These are phyloP conservation scores for Pseudozyma hubeiensis DNA, from an alignment of 1,284 basidiomycete species.

Conservation along the genomic window DNA sequence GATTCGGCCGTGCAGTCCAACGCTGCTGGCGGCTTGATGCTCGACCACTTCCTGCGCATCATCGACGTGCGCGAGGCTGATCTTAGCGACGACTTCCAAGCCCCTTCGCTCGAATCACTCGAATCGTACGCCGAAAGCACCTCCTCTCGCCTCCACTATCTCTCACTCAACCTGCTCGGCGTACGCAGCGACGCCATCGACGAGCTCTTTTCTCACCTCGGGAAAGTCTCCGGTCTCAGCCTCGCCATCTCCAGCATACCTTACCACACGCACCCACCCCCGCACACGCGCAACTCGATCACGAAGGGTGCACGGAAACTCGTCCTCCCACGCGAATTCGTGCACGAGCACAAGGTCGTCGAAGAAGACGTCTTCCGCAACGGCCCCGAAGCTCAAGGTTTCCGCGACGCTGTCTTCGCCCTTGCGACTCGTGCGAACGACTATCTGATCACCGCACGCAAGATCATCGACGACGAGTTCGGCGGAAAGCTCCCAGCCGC, in stretches of 20 bases:
- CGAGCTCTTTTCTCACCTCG: slow-evolving; percentile 66
- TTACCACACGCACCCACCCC: slow-evolving; percentile 60
- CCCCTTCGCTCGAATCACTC: slow-evolving; percentile 58
- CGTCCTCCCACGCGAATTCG: slow-evolving; percentile 85
- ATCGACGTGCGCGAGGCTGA: slow-evolving; percentile 65
- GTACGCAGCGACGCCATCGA: slow-evolving; percentile 47
- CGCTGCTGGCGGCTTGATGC: slow-evolving; percentile 55
- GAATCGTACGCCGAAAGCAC: slow-evolving; percentile 64
- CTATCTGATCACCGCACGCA: slow-evolving; percentile 84
- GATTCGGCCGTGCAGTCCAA: slow-evolving; percentile 54
- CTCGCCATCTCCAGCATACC: slow-evolving; percentile 57
- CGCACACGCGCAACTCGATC: slow-evolving; percentile 52
- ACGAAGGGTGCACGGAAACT: slow-evolving; percentile 74
- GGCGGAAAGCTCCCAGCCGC: slow-evolving; percentile 75
- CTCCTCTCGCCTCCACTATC: slow-evolving; percentile 59
- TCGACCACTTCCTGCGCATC: slow-evolving; percentile 66
- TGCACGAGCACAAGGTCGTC: slow-evolving; percentile 80
- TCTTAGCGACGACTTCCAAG: slow-evolving; percentile 52
- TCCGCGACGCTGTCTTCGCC: slow-evolving; percentile 81
- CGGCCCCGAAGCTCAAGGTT: slow-evolving; percentile 76
- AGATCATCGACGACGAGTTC: slow-evolving; percentile 76
- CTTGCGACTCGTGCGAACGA: slow-evolving; percentile 91
- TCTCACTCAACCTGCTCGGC: slow-evolving; percentile 59
- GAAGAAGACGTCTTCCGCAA: slow-evolving; percentile 87
- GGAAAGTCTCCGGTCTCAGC: slow-evolving; percentile 64